These are phyloP conservation scores for Pseudogymnoascus sp. DNA, from an alignment of 2,329 filamentous ascomycete genomes.

Conservation along the genomic window DNA sequence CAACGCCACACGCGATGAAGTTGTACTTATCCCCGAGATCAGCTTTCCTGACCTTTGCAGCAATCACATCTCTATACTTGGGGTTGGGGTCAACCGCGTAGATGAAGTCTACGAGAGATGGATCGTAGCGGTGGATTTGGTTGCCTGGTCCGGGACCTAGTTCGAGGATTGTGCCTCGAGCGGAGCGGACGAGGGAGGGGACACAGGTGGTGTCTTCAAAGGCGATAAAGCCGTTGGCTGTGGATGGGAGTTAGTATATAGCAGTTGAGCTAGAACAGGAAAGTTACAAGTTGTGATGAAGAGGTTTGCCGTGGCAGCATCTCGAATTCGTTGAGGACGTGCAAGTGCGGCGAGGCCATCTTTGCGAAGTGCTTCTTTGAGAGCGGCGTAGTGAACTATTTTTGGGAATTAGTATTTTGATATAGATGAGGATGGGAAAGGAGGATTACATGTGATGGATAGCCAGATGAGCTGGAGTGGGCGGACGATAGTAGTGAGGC, in stretches of 20 bases:
- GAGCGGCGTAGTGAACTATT: slow-evolving; percentile 21
- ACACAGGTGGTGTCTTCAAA: slow-evolving; percentile 31
- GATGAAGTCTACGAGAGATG: slow-evolving; percentile 27
- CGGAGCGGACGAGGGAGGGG: slow-evolving; percentile 27
- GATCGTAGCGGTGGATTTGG: slow-evolving; percentile 35
- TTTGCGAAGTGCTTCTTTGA: slow-evolving; percentile 18
- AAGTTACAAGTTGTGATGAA: slow-evolving; percentile 22
- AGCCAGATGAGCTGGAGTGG: slow-evolving; percentile 3
- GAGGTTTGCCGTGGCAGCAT: slow-evolving; percentile 21
- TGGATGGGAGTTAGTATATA: slow-evolving; percentile 13
- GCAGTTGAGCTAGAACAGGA: neutral
- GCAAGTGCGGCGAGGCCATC: slow-evolving; percentile 20
- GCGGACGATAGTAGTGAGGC: neutral
- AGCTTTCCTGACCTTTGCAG: slow-evolving; percentile 26
- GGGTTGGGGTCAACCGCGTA: slow-evolving; percentile 39
- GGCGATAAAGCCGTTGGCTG: slow-evolving; percentile 27
- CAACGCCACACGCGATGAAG: slow-evolving; percentile 33
- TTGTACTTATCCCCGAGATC: slow-evolving; percentile 33
- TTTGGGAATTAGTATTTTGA: neutral
- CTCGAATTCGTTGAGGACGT: slow-evolving; percentile 19
- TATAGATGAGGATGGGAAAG: neutral
- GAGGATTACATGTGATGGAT: neutral
- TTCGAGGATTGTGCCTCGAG: slow-evolving; percentile 36
- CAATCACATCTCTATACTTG: slow-evolving; percentile 28
- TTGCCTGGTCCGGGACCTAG: slow-evolving; percentile 40